phyloP scores from a whole-genome alignment of 345 rosid species.

The Murraya koenigii region DNA sequence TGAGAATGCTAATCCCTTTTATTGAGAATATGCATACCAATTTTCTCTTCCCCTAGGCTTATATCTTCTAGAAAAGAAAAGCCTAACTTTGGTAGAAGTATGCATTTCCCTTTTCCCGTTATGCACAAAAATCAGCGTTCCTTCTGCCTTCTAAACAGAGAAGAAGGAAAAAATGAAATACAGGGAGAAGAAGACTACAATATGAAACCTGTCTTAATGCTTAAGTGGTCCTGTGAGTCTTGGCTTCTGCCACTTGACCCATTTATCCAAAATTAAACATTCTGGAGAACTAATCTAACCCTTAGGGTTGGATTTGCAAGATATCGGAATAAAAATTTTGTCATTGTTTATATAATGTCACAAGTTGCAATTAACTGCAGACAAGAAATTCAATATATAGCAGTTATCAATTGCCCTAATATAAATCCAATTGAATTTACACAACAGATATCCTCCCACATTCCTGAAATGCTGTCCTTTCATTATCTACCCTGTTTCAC shows the following conservation, averaged over 20 bases:
- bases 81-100: background rate
- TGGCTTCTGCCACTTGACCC: background rate
- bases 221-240: background rate
- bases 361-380: background rate
- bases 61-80: background rate
- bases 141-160: background rate
- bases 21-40: background rate
- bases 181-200: background rate
- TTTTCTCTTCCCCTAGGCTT: background rate
- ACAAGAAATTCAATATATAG: background rate
- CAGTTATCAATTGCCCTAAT: background rate
- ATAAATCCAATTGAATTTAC: background rate
- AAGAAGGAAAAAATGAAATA: background rate
- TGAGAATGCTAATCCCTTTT: too few species aligned
- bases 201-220: background rate
- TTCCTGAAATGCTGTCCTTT: background rate
- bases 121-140: background rate
- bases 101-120: background rate
- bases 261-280: background rate
- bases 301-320: background rate
- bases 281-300: background rate
- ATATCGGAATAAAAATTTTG: background rate
- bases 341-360: background rate
- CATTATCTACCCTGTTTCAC: background rate
- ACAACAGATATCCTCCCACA: background rate